Conservation (phyloP, 1,139 yeast species). For the Kodamaea fungicola region DNA sequence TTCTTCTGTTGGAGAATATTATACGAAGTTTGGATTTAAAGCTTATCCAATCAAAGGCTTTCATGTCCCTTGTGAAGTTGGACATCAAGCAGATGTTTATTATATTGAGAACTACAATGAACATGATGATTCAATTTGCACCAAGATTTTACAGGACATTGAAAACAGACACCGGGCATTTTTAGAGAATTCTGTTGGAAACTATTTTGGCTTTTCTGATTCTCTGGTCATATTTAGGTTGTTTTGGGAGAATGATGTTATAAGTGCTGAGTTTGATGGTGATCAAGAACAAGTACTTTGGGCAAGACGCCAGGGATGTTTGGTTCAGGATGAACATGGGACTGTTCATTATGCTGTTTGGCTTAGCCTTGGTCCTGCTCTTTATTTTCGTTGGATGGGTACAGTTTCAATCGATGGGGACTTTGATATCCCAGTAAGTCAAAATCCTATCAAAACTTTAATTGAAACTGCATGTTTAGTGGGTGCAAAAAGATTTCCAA, state of each 20-base stretch:
- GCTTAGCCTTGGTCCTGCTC: conserved; percentile 3
- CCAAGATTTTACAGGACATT: background rate
- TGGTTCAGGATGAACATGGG: conserved; percentile 3
- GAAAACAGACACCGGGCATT: background rate
- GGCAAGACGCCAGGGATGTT: conserved; percentile 1
- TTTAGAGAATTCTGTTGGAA: background rate
- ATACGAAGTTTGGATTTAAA: conserved; percentile 39
- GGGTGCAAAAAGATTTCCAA: background rate
- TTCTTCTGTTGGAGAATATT: conserved; percentile 33
- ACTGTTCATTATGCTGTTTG: conserved; percentile 4
- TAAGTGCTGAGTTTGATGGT: background rate
- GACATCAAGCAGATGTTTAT: background rate
- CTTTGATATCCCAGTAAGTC: background rate
- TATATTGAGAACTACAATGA: background rate
- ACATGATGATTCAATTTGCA: background rate
- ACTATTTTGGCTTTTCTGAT: background rate
- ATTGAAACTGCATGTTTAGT: conserved; percentile 2
- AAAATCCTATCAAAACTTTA: conserved; percentile 1
- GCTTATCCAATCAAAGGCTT: conserved; percentile 35
- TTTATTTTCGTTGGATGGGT: conserved; percentile 3
- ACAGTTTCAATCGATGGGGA: background rate
- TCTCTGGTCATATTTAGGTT: background rate
- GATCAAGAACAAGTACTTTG: background rate
- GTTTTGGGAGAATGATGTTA: background rate
- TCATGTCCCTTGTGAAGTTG: conserved; percentile 6